phyloP scores from a whole-genome alignment of 805 yeast species.

The Aciculoconidium aculeatum region DNA sequence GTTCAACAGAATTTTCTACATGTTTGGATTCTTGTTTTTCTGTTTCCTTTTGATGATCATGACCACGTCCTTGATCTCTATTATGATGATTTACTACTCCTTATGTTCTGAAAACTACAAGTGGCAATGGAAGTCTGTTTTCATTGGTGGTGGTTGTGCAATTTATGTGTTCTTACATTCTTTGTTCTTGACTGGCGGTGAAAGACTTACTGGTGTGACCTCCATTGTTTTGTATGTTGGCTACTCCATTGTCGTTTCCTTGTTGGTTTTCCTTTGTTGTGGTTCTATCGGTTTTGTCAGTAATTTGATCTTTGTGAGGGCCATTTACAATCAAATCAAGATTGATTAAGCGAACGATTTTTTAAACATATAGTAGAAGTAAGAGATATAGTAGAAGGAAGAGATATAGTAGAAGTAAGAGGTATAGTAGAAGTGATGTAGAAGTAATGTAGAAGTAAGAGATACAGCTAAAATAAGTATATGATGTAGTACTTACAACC shows the following conservation, averaged over 20 bases:
- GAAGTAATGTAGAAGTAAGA: too few relatives aligned
- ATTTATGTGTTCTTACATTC: slow-evolving; percentile 82
- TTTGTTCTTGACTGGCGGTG: slow-evolving; percentile 62
- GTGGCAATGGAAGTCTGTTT: slow-evolving; percentile 95
- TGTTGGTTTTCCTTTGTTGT: slow-evolving; percentile 70
- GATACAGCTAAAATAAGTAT: too few relatives aligned
- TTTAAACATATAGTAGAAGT: too few relatives aligned
- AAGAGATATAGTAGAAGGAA: too few relatives aligned
- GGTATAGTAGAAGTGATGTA: too few relatives aligned
- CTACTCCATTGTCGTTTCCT: slow-evolving; percentile 68
- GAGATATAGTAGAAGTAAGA: too few relatives aligned
- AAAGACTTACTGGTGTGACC: slow-evolving; percentile 59
- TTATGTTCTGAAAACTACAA: slow-evolving; percentile 87
- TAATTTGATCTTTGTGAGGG: slow-evolving; percentile 66
- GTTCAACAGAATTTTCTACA: slow-evolving; percentile 90
- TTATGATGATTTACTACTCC: slow-evolving; percentile 75
- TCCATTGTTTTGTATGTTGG: slow-evolving; percentile 79
- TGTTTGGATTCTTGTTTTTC: slow-evolving; percentile 95
- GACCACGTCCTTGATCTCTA: slow-evolving; percentile 76
- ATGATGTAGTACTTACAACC: too few relatives aligned
- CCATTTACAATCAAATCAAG: slow-evolving; percentile 79
- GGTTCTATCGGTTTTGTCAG: slow-evolving; percentile 85
- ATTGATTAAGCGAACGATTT: slow-evolving; percentile 49
- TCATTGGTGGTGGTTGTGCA: slow-evolving; percentile 86
- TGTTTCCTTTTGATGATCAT: slow-evolving; percentile 77